Base-by-base conservation (phyloP, 805 yeast species). In the Hemisphaericaspora nanyangensis region DNA sequence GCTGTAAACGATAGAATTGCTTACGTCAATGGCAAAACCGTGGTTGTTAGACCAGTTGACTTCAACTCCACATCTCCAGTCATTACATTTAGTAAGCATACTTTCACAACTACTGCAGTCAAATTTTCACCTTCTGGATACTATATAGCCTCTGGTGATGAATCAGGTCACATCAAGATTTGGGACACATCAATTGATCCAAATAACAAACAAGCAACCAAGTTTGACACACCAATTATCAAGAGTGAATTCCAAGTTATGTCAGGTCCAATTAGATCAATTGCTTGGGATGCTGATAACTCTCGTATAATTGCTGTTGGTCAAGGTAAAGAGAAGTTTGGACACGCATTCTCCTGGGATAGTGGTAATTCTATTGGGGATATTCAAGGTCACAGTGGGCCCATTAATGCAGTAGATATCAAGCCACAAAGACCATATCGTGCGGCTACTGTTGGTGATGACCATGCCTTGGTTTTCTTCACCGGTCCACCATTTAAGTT, bases 321-420 rank as follows among this genome's bases (percentile, higher is more conserved):
- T 39, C 83, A 85, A 50, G 99, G 98, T 35, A 83, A 83, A 49
- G 96, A 89, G 51, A 76, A 85, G 44, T 90, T 78, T 55, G 99
- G 98, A 6, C 96, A 85, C 50, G 89, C 95, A 47, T 87, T 91
- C 59, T 79, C 95, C 6, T 85, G 84, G 76, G 99, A 93, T 56
- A 77, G 95, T 1, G 99, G 99, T 44, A 93, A 93, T 62, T 79
- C 96, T n/a, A 80, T 93, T 31, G 99, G 99, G 39, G 98, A 93
- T 56, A 82, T 91, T 51, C 80, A 89, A 35, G 99, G 99, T 17
- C 99, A 93, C 58, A 75, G 91, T 13, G 81, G 87, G 18, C 78
- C 76, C 34, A 79, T 91, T 55, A 88, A 85, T 54, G 87, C 93
- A 0, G 95, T 89, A 16, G 79, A 84, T 41, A 82, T 91, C 48